Conservation (phyloP, 495 filamentous ascomycete genomes). For the Aeminium ludgeri region DNA sequence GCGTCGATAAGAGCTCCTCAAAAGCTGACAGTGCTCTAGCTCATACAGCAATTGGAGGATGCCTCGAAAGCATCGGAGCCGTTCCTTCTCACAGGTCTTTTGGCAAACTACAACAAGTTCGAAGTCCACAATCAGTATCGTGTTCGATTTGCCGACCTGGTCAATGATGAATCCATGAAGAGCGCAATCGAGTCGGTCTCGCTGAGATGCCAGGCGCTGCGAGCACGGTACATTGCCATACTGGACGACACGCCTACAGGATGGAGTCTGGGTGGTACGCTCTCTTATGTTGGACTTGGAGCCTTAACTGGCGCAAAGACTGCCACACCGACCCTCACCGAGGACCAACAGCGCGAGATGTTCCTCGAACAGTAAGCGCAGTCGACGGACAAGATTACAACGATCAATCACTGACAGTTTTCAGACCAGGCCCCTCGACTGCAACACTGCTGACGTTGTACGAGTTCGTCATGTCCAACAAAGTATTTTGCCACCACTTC, state of each 20-base stretch:
- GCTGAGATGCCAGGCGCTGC: conserved; percentile 41
- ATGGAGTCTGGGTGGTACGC: conserved; percentile 65
- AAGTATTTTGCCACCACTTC: conserved; percentile 79
- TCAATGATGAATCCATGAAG: conserved; percentile 74
- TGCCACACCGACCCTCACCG: conserved; percentile 37
- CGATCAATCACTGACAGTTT: background rate
- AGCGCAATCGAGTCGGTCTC: conserved; percentile 66
- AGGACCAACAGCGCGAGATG: conserved; percentile 60
- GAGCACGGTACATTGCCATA: conserved; percentile 70
- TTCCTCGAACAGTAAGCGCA: conserved; percentile 50
- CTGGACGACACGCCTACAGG: conserved; percentile 85
- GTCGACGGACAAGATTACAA: background rate
- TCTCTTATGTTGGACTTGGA: conserved; percentile 73
- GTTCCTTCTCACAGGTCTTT: conserved; percentile 68
- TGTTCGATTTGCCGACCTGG: conserved; percentile 88
- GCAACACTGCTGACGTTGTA: conserved; percentile 71
- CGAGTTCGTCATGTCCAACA: conserved; percentile 88
- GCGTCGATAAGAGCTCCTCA: background rate
- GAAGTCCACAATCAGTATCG: conserved; percentile 97
- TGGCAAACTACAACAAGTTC: conserved; percentile 98
- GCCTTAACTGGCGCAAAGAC: conserved; percentile 51
- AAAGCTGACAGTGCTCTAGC: conserved; percentile 32
- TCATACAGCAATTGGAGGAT: conserved; percentile 65
- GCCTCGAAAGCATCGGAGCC: conserved; percentile 47
- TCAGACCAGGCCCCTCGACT: conserved; percentile 60